Percentiles rank a stretch among this genome's conserved stretches.
Conservation (phyloP, 371 early-diverging fungal genomes). For the Syncephalis fuscata region DNA sequence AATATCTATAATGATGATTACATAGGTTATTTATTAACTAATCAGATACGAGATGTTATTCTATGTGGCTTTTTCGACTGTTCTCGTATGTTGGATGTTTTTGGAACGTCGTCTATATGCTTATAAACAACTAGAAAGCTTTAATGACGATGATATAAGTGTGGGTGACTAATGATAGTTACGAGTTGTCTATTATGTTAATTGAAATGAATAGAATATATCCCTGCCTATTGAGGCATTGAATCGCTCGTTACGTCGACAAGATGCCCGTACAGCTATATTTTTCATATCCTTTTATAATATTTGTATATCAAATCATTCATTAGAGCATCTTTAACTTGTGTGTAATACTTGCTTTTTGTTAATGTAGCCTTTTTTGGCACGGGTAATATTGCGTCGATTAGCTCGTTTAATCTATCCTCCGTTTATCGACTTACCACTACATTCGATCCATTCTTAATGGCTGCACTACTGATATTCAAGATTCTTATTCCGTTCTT, state of each 20-base stretch:
- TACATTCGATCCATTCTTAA: conserved; percentile 77
- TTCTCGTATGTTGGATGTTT: conserved; percentile 63
- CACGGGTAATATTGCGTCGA: conserved; percentile 85
- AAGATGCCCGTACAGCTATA: conserved; percentile 55
- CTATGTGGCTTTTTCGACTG: conserved; percentile 60
- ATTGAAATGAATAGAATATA: too few species aligned
- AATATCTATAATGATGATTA: too few species aligned
- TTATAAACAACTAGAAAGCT: conserved; percentile 4
- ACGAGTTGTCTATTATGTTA: too few species aligned
- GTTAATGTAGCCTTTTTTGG: conserved; percentile 91
- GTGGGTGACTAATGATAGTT: too few species aligned
- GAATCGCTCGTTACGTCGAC: conserved; percentile 10
- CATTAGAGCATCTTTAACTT: too few species aligned
- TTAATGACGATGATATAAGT: too few species aligned
- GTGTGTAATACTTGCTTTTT: conserved; percentile 63
- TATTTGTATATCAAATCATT: too few species aligned
- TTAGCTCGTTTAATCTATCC: conserved; percentile 71
- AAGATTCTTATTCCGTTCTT: conserved; percentile 89
- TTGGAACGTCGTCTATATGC: conserved; percentile 33
- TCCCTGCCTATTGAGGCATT: too few species aligned
- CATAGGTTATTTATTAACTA: not conserved
- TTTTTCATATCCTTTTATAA: conserved; percentile 4
- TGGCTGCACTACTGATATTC: conserved; percentile 68
- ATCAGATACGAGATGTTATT: conserved; percentile 65
- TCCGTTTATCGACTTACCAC: conserved; percentile 87